Conservation (phyloP, 2,329 filamentous ascomycete genomes). For the Aspergillus texensis region DNA sequence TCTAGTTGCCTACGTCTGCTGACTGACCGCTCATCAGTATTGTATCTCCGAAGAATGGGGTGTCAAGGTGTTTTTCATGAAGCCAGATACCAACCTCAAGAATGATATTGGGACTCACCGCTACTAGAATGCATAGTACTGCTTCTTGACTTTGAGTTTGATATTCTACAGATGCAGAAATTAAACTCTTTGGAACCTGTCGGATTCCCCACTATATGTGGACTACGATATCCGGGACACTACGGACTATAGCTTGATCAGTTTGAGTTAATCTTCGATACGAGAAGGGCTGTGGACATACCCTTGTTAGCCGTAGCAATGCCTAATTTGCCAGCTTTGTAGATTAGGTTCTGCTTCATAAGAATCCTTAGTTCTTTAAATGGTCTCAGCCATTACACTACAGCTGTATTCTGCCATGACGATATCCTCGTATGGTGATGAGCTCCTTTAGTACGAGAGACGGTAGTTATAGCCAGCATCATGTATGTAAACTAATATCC, state of each 20-base stretch:
- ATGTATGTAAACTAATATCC: not conserved
- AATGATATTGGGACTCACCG: not conserved
- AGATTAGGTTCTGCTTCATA: not conserved
- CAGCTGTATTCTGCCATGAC: not conserved
- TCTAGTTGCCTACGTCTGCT: not conserved
- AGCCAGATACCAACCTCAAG: not conserved
- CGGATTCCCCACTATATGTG: not conserved
- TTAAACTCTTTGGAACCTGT: not conserved
- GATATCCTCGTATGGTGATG: no score
- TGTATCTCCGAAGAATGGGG: not conserved
- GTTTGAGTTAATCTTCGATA: not conserved
- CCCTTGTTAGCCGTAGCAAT: not conserved
- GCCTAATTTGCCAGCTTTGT: not conserved
- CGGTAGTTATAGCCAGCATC: not conserved
- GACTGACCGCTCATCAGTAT: not conserved
- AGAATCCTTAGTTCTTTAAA: no score
- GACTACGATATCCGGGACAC: not conserved
- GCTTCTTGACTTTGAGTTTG: not conserved
- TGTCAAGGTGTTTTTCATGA: not conserved
- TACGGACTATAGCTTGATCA: not conserved
- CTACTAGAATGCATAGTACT: not conserved
- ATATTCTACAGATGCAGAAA: not conserved
- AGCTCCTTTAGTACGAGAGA: not conserved
- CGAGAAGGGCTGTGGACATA: not conserved
- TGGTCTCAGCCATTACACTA: not conserved